Evolutionary conservation across 2,329 filamentous ascomycete genomes (phyloP).

Genomic region (Alternaria gansuensis): DNA sequence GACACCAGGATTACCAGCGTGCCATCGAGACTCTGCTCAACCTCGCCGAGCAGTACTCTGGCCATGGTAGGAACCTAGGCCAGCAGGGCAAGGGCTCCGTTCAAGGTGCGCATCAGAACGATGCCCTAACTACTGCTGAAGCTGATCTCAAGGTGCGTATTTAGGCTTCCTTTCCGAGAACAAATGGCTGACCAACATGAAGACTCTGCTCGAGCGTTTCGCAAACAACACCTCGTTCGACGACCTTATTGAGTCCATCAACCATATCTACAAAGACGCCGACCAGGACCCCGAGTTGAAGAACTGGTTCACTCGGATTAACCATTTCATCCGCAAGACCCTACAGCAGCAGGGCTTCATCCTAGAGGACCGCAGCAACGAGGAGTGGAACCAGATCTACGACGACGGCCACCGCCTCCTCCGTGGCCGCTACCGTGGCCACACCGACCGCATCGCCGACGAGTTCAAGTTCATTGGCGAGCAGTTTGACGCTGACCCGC

Average conservation of each 20-base stretch:
- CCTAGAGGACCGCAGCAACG: conserved; percentile 78
- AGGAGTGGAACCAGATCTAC: conserved; percentile 84
- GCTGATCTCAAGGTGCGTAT: conserved; percentile 74
- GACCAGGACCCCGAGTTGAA: conserved; percentile 86
- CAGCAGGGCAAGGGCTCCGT: conserved; percentile 72
- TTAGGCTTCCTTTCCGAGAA: conserved; percentile 52
- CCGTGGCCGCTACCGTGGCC: conserved; percentile 83
- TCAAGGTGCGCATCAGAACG: conserved; percentile 73
- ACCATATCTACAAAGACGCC: conserved; percentile 85
- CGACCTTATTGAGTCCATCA: conserved; percentile 84
- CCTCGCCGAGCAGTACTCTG: conserved; percentile 84
- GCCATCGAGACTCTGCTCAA: conserved; percentile 88
- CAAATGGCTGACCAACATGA: conserved; percentile 62
- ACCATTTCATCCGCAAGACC: conserved; percentile 81
- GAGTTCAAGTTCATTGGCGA: conserved; percentile 89
- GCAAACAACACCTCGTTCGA: conserved; percentile 92
- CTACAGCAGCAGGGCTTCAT: conserved; percentile 92
- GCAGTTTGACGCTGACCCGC: conserved; percentile 87
- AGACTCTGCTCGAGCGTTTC: conserved; percentile 91
- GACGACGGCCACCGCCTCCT: conserved; percentile 87
- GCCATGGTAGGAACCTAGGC: conserved; percentile 73
- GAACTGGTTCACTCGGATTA: conserved; percentile 83
- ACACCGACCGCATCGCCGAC: conserved; percentile 86
- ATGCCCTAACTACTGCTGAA: conserved; percentile 75
- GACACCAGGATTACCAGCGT: conserved; percentile 90